These are phyloP conservation scores for Mortierella alpina DNA, from an alignment of 192 early-diverging fungal species.

Conservation along the genomic window DNA sequence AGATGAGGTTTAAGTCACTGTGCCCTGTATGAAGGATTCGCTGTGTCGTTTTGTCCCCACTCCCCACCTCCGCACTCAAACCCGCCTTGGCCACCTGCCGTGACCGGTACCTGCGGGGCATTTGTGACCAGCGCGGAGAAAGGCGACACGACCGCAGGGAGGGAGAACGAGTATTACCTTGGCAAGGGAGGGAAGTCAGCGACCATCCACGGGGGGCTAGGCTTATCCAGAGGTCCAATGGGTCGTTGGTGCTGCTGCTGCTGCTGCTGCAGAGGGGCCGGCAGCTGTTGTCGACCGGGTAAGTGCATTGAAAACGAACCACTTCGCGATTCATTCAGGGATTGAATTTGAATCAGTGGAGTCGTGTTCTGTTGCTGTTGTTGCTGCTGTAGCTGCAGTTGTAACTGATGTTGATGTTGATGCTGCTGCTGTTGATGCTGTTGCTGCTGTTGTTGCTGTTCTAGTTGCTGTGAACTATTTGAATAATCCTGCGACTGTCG, in stretches of 20 bases:
- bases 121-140: too few species aligned
- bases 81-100: too few species aligned
- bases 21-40: too few species aligned
- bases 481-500: slow-evolving; percentile 13
- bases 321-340: slow-evolving; percentile 25
- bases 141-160: neutral
- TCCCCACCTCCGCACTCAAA: too few species aligned
- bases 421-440: slow-evolving; percentile 7
- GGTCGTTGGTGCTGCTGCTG: slow-evolving; percentile 23
- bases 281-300: slow-evolving; percentile 39
- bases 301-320: slow-evolving; percentile 33
- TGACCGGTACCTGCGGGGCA: too few species aligned
- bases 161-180: slow-evolving; percentile 18
- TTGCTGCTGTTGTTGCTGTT: slow-evolving; percentile 1
- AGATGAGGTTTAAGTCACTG: too few species aligned
- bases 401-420: neutral
- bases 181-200: slow-evolving; percentile 30
- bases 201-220: slow-evolving; percentile 23
- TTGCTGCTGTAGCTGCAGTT: slow-evolving; percentile 11
- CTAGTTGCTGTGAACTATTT: slow-evolving; percentile 1
- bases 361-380: slow-evolving; percentile 24
- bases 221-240: slow-evolving; percentile 16
- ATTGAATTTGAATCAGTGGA: slow-evolving; percentile 39
- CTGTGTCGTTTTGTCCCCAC: too few species aligned
- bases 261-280: slow-evolving; percentile 22